Conservation (phyloP, 176 grass and related monocot genomes). For the Carex parvula region DNA sequence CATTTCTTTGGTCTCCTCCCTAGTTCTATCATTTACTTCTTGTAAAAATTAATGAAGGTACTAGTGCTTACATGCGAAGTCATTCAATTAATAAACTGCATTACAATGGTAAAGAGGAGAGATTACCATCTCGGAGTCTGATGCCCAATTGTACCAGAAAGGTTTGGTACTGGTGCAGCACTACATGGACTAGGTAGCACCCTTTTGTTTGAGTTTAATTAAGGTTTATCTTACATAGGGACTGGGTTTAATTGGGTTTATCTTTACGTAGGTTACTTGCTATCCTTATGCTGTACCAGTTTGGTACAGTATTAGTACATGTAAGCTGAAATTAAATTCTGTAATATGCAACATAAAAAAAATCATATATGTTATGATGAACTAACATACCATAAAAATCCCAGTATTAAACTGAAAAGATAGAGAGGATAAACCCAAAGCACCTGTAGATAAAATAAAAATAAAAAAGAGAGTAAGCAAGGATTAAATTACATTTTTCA, state of each 20-base stretch:
- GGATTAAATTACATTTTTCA: background rate
- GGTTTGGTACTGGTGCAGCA: background rate
- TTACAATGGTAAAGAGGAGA: background rate
- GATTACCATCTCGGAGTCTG: background rate
- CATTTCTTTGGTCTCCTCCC: background rate
- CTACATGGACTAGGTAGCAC: background rate
- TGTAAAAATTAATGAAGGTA: background rate
- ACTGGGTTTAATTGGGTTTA: background rate
- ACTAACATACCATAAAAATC: constrained; percentile 69
- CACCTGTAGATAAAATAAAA: constrained; percentile 49
- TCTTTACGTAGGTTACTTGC: background rate
- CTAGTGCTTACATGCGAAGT: background rate
- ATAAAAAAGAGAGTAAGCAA: background rate
- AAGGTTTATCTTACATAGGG: background rate
- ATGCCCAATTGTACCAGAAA: background rate
- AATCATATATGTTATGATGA: constrained; percentile 13
- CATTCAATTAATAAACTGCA: background rate
- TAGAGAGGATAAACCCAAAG: constrained; percentile 98
- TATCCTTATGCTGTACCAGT: background rate
- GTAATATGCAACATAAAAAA: background rate
- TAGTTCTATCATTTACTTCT: background rate
- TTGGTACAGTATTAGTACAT: background rate
- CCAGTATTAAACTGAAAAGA: constrained; percentile 86
- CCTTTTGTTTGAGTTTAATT: background rate
- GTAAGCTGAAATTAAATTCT: background rate